Evolutionary conservation across 768 basidiomycete genomes (phyloP).

Genomic region (Mycena filopes): DNA sequence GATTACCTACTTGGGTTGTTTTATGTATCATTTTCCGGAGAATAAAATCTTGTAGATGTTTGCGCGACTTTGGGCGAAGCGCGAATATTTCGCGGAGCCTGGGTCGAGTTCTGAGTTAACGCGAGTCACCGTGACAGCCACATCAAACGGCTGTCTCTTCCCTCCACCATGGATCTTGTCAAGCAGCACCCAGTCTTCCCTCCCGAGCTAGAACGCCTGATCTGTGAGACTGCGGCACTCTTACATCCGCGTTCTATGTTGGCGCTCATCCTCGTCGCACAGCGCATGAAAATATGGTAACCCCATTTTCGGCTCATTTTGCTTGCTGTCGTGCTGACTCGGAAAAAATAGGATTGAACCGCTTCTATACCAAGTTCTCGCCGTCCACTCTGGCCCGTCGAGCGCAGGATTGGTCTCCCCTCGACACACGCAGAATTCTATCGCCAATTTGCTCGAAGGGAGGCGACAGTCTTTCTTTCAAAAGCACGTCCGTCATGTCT

Average conservation of each 20-base stretch:
- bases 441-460: neutral
- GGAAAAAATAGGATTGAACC: neutral
- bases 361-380: neutral
- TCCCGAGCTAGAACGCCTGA: neutral
- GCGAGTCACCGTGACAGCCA: no score
- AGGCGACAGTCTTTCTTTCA: neutral
- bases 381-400: neutral
- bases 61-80: no score
- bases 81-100: no score
- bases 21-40: no score
- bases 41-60: no score
- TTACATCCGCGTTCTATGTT: neutral
- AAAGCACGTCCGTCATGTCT: neutral
- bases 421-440: neutral
- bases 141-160: no score
- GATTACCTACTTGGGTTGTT: no score
- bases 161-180: no score
- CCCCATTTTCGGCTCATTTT: neutral
- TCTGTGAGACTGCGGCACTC: neutral
- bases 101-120: no score
- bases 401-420: no score
- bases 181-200: neutral
- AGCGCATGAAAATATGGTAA: conserved; percentile 3
- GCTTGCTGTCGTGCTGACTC: neutral
- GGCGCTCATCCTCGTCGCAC: neutral